Base-by-base conservation (phyloP, 2,329 filamentous ascomycete species). In the Botrytis squamosa region DNA sequence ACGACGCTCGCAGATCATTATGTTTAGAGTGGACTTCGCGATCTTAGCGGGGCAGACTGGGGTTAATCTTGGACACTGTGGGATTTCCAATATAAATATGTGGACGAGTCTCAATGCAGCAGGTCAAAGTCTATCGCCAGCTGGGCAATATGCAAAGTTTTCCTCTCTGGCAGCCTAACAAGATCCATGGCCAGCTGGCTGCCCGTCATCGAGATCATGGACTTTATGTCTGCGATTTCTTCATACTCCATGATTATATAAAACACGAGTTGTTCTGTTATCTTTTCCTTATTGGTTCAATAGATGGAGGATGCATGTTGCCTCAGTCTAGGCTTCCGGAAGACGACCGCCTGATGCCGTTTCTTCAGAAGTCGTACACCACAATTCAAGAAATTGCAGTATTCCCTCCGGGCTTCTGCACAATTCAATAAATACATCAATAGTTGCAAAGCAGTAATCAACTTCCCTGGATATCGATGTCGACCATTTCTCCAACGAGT, bases 391-490 rank as follows among this genome's bases (percentile, higher is more conserved):
- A 65, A 22, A 3, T 4, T 2, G n/a, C 18, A 22, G 20, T 12
- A 7, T 49, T 22, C 16, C 9, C 10, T 20, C 40, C 9, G 4
- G 5, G n/a, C 6, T 40, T 25, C 63, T 46, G 63, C 87, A 77
- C 86, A 88, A 77, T 88, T 86, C 75, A 87, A 84, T 55, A 89
- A 85, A n/a, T 87, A 83, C 10, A 82, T 83, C 63, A 83, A 52
- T 69, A 69, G 33, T 69, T n/a, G 20, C 2, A 12, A 52, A 18
- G 73, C 57, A 33, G 36, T 74, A 14, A 73, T 49, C n/a, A 36
- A 8, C 52, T 73, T 71, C 22, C 42, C 71, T 74, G 40, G 70
- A 69, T 46, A 59, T 68, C 72, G 38, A 52, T 20, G 67, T 42
- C 59, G 75, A 74, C 42, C 72, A 40, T 16, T 68, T 40, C 65